These are phyloP conservation scores for Panaeolus papilionaceus DNA, from an alignment of 768 basidiomycete species.

Conservation along the genomic window DNA sequence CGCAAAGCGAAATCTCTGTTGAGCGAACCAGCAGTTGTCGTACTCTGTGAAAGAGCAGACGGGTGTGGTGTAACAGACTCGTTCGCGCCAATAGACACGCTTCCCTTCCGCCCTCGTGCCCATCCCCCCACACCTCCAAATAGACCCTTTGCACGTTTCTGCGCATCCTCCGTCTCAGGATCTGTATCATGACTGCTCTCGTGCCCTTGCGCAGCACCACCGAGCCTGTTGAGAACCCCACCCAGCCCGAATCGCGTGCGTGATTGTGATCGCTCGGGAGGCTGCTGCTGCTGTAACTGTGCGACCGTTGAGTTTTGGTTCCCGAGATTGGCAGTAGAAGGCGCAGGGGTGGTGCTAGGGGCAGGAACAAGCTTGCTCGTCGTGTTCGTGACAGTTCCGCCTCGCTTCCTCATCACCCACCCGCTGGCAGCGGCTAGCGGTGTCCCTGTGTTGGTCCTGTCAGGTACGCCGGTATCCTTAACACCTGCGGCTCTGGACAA, in stretches of 20 bases:
- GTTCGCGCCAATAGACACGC: conserved; percentile 3
- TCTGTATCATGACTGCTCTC: background rate
- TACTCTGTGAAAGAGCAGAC: background rate
- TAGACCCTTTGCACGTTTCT: conserved; percentile 5
- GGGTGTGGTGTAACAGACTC: conserved; percentile 6
- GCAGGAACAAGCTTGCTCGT: conserved; percentile 5
- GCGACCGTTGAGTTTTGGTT: background rate
- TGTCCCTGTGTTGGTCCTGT: conserved; percentile 4
- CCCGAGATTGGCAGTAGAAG: background rate
- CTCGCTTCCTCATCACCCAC: conserved; percentile 8
- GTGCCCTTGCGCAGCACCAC: background rate
- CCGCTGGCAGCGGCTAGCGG: background rate
- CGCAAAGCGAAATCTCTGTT: background rate
- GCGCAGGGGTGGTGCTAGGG: conserved; percentile 5
- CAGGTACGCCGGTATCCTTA: background rate
- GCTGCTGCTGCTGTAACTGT: background rate
- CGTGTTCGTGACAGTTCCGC: background rate
- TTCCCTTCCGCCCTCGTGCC: background rate
- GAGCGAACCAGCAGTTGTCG: background rate
- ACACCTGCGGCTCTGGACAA: background rate
- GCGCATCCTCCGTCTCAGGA: conserved; percentile 4
- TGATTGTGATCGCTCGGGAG: background rate
- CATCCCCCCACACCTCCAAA: background rate
- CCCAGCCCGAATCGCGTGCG: background rate
- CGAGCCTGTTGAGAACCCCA: background rate